phyloP scores from a whole-genome alignment of 2,329 filamentous ascomycete species.

The Aureobasidium melanogenum region DNA sequence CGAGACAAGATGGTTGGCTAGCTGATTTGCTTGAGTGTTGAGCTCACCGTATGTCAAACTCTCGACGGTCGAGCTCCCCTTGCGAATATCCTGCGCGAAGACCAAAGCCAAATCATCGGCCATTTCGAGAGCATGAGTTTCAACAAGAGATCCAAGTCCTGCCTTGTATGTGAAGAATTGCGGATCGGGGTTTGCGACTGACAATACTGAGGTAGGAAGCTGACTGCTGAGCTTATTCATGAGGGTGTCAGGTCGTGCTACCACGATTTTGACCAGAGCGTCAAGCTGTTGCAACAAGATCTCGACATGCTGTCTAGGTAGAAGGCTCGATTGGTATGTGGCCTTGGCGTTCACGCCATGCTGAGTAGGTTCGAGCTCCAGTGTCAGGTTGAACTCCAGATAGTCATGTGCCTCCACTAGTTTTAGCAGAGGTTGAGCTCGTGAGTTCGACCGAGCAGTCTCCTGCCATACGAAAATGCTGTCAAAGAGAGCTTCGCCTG shows the following conservation, averaged over 20 bases:
- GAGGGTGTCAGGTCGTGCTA: slow-evolving; percentile 27
- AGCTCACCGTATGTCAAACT: slow-evolving; percentile 56
- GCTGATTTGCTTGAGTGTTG: slow-evolving; percentile 53
- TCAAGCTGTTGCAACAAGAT: slow-evolving; percentile 55
- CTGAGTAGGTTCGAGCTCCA: slow-evolving; percentile 62
- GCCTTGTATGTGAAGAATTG: slow-evolving; percentile 16
- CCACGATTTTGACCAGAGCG: slow-evolving; percentile 38
- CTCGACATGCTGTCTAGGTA: slow-evolving; percentile 48
- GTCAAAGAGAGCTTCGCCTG: slow-evolving; percentile 59
- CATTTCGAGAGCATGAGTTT: slow-evolving; percentile 38
- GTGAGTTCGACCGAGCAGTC: slow-evolving; percentile 35
- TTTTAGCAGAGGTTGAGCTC: slow-evolving; percentile 33
- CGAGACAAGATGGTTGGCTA: slow-evolving; percentile 49
- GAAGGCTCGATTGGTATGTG: slow-evolving; percentile 45
- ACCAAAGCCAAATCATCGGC: slow-evolving; percentile 54
- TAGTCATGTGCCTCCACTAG: slow-evolving; percentile 58
- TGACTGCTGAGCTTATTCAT: slow-evolving; percentile 25
- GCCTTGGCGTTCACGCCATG: slow-evolving; percentile 41
- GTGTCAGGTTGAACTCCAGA: slow-evolving; percentile 64
- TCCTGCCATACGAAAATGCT: slow-evolving; percentile 80
- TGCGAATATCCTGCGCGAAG: slow-evolving; percentile 47
- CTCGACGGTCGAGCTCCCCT: slow-evolving; percentile 28
- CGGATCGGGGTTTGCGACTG: slow-evolving; percentile 34
- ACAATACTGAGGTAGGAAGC: slow-evolving; percentile 24
- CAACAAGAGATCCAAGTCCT: slow-evolving; percentile 40